These are phyloP conservation scores for Coccomyxa subellipsoidea DNA, from an alignment of 163 green algal species.

Conservation along the genomic window DNA sequence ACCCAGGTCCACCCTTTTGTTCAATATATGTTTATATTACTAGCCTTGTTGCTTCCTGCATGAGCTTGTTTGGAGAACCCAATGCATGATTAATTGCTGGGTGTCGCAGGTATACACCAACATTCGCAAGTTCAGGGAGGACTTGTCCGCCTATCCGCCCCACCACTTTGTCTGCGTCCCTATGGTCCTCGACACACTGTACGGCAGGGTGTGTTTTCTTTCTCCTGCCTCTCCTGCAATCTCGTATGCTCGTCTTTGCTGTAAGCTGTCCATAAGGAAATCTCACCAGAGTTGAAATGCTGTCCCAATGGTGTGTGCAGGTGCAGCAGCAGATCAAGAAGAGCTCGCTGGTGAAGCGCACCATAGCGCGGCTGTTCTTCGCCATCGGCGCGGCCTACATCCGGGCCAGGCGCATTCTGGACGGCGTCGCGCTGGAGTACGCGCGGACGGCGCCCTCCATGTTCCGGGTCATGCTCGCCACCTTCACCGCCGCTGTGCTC, in stretches of 20 bases:
- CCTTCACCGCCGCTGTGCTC: constrained; percentile 37
- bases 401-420: constrained; percentile 39
- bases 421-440: constrained; percentile 55
- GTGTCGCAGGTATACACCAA: constrained; percentile 69
- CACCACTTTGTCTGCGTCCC: constrained; percentile 90
- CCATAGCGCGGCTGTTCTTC: constrained; percentile 65
- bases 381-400: constrained; percentile 50
- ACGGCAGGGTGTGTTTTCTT: constrained; percentile 51
- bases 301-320: no score
- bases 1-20: neutral
- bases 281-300: no score
- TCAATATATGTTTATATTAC: neutral
- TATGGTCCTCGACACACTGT: constrained; percentile 86
- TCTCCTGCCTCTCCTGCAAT: no score
- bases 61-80: neutral
- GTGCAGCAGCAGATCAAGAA: constrained; percentile 9
- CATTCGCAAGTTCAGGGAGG: constrained; percentile 72
- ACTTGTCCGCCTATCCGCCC: constrained; percentile 65
- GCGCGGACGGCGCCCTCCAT: constrained; percentile 29
- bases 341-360: constrained; percentile 32
- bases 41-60: neutral
- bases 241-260: no score
- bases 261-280: no score
- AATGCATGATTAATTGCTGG: neutral
- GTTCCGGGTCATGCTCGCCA: constrained; percentile 17